Percentiles rank a stretch among this genome's conserved stretches.
Evolutionary conservation across 148 eudicot species (phyloP).

Genomic region (Chenopodium berlandieri): DNA sequence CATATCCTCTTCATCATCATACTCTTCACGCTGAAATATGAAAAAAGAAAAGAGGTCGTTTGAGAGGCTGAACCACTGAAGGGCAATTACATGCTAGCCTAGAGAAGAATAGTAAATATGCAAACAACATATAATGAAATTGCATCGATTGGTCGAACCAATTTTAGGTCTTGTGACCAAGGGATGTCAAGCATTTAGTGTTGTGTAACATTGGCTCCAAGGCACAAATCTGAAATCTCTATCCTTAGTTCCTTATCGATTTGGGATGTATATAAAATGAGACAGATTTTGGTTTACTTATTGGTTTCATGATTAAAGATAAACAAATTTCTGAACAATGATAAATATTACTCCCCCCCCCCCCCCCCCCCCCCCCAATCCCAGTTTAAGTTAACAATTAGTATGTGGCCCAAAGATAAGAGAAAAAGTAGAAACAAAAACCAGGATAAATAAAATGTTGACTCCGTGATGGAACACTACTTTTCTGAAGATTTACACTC

Average conservation of each 20-base stretch:
- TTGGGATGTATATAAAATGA: neutral
- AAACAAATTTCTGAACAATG: too few relatives aligned
- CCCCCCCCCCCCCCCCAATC: too few relatives aligned
- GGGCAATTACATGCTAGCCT: neutral
- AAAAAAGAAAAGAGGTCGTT: neutral
- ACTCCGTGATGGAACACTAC: too few relatives aligned
- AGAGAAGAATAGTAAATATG: neutral
- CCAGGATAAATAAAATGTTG: too few relatives aligned
- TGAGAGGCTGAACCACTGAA: neutral
- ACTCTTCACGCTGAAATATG: slow-evolving; percentile 65
- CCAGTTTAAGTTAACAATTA: too few relatives aligned
- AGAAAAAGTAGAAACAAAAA: too few relatives aligned
- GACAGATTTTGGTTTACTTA: too few relatives aligned
- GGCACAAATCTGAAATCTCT: neutral
- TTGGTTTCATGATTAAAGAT: too few relatives aligned
- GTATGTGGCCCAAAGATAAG: too few relatives aligned
- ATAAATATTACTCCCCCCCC: too few relatives aligned
- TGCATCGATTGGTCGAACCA: neutral
- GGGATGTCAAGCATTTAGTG: too few relatives aligned
- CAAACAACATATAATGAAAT: neutral
- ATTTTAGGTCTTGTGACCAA: neutral
- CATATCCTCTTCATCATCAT: slow-evolving; percentile 69
- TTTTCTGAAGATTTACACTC: too few relatives aligned
- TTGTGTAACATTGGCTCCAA: neutral
- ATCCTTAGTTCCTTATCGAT: neutral